Base-by-base conservation (phyloP, 73 alveolate genomes). In the Uronychia binucleata region DNA sequence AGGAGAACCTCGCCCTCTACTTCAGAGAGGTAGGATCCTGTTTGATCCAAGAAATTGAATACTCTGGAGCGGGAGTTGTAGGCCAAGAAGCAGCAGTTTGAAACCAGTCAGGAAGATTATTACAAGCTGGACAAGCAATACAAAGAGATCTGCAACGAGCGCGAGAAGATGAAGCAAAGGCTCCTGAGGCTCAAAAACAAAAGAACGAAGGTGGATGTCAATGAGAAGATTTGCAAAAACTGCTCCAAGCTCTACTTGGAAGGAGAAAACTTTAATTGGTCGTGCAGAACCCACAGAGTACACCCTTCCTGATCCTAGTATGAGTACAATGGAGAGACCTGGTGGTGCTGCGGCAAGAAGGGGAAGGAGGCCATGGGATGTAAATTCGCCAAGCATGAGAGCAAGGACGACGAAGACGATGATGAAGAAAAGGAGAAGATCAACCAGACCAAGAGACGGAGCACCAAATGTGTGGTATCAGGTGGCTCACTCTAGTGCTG, bases 271-370 rank as follows among this genome's bases (percentile, higher is more conserved):
- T 93, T 77, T 81, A 93, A 93, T 82, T 90, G 97, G 97, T 78
- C 91, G 34, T 93, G 97, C 58, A 35, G 94, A 32, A 90, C 92
- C 26, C 97, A 93, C 78, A 1, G 83, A 34, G 90, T 83, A 13
- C 5, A 46, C 67, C 5, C 67, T 46, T 19, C 67, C 19, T 46
- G 31, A 5, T 83, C 14, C 5, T 31, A 80, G 85, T 27, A 83
- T 35, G 94, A 93, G 58, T 93, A 33, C 67, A 88, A 90, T 28
- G 93, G 92, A 29, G 96, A 88, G 33, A 86, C 84, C 87, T 93
- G 96, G 94, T 93, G 97, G 97, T 93, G 97, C 84, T 93, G 97
- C 32, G 97, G 96, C 14, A 90, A 86, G 77, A 11, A 35, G 14
- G 82, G 84, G 77, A 87, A 90, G 57, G 93, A 90, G n/a, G 96